Percentiles rank a stretch among this genome's conserved stretches.
phyloP scores from a whole-genome alignment of 306 rosid genomes.

The Quillaja saponaria region DNA sequence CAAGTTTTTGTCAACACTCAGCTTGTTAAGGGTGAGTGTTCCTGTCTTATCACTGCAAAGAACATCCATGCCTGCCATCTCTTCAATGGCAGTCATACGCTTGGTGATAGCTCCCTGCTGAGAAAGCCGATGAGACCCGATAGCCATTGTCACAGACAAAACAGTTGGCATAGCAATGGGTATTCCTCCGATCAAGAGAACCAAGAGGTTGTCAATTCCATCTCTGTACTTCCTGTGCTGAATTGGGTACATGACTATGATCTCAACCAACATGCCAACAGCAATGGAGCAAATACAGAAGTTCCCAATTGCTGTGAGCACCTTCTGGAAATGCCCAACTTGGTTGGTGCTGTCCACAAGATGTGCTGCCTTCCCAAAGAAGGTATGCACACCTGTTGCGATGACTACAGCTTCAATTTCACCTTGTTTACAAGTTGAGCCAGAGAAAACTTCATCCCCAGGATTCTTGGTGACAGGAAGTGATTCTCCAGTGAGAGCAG shows the following conservation, averaged over 20 bases:
- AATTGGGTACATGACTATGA: conserved; percentile 94
- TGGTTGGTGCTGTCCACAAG: conserved; percentile 97
- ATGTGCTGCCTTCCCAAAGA: conserved; percentile 98
- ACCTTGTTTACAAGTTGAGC: conserved; percentile 98
- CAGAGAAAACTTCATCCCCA: conserved; percentile 96
- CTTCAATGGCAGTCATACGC: conserved; percentile 99
- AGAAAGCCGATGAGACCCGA: conserved; percentile 94
- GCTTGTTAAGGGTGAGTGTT: conserved; percentile 94
- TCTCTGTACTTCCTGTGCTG: conserved; percentile 79
- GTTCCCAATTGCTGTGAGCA: conserved; percentile 91
- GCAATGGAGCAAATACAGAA: conserved; percentile 97
- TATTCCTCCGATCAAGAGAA: conserved; percentile 96
- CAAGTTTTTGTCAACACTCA: conserved; percentile 80
- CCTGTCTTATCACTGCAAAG: conserved; percentile 99
- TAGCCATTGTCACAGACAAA: conserved; percentile 98
- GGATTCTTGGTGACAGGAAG: conserved; percentile 91
- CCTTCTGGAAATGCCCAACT: conserved; percentile 99
- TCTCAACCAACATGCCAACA: conserved; percentile 81
- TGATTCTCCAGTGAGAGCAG: conserved; percentile 97
- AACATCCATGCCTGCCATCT: conserved; percentile 99
- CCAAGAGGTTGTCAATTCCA: conserved; percentile 94
- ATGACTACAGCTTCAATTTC: conserved; percentile 96
- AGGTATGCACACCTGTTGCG: conserved; percentile 98
- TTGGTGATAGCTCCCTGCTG: conserved; percentile 98
- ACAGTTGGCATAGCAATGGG: conserved; percentile 99